A percentile compares a stretch with the other conserved stretches of the same genome.
These are phyloP conservation scores for Shiraia bambusicola DNA, from an alignment of 2,329 filamentous ascomycete genomes.

Conservation along the genomic window DNA sequence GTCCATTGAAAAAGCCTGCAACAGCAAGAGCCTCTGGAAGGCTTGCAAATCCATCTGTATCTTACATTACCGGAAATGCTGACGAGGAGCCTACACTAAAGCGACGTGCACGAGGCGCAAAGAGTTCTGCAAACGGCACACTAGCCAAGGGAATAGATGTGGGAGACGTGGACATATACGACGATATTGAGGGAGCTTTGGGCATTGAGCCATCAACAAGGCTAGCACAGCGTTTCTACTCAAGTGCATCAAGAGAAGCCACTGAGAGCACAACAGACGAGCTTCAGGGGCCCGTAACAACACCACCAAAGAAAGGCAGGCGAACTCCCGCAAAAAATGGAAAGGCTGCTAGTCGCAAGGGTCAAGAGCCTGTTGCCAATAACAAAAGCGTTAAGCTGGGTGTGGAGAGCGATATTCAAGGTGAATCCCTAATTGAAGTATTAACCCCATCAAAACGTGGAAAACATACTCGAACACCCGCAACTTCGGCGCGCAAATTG, in stretches of 20 bases:
- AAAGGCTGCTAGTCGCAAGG: conserved; percentile 16
- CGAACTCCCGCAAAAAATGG: conserved; percentile 12
- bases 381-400: conserved; percentile 9
- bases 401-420: conserved; percentile 17
- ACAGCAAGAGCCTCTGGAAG: conserved; percentile 24
- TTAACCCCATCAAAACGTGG: conserved; percentile 19
- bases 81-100: conserved; percentile 10
- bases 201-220: conserved; percentile 21
- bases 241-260: conserved; percentile 11
- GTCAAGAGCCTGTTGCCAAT: conserved; percentile 13
- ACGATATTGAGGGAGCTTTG: conserved; percentile 48
- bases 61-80: conserved; percentile 16
- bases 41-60: conserved; percentile 17
- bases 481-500: conserved; percentile 17
- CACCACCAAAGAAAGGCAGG: conserved; percentile 22
- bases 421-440: conserved; percentile 18
- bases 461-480: conserved; percentile 9
- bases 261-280: conserved; percentile 14
- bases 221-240: conserved; percentile 6
- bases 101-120: conserved; percentile 9
- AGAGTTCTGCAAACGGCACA: conserved; percentile 14
- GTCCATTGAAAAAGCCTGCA: conserved; percentile 22
- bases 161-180: conserved; percentile 42
- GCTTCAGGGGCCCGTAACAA: conserved; percentile 11
- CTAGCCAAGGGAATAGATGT: conserved; percentile 7